These are phyloP conservation scores for Herpetomonas samuelpessoai DNA, from an alignment of 208 protist species.

Conservation along the genomic window DNA sequence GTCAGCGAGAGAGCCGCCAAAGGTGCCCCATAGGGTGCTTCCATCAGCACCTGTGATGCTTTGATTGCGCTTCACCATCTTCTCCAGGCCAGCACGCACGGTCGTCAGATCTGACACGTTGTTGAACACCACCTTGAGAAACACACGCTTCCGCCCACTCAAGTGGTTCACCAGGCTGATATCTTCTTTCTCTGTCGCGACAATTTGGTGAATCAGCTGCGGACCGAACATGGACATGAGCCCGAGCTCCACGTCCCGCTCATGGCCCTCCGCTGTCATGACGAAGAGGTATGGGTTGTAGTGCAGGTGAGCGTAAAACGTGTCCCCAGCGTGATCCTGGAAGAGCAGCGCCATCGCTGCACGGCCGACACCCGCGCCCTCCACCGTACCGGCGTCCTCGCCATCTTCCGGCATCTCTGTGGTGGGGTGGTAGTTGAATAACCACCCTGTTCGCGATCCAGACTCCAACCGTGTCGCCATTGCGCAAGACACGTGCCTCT, in stretches of 20 bases:
- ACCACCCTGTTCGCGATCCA: slow-evolving; percentile 77
- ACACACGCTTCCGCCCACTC: slow-evolving; percentile 88
- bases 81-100: slow-evolving; percentile 84
- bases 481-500: not conserved
- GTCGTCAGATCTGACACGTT: slow-evolving; percentile 93
- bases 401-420: slow-evolving; percentile 29
- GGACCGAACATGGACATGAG: slow-evolving; percentile 90
- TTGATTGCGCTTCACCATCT: slow-evolving; percentile 78
- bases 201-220: slow-evolving; percentile 79
- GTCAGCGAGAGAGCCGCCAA: slow-evolving; percentile 63
- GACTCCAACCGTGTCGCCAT: slow-evolving; percentile 50
- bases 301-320: slow-evolving; percentile 70
- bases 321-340: slow-evolving; percentile 77
- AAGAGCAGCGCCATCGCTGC: slow-evolving; percentile 78
- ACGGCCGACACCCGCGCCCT: slow-evolving; percentile 22
- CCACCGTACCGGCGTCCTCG: slow-evolving; percentile 21
- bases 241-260: slow-evolving; percentile 94
- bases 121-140: slow-evolving; percentile 95
- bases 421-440: slow-evolving; percentile 89
- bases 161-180: slow-evolving; percentile 97
- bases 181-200: slow-evolving; percentile 93
- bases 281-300: slow-evolving; percentile 85
- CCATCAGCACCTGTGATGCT: slow-evolving; percentile 35
- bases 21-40: slow-evolving; percentile 43
- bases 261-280: slow-evolving; percentile 69